Conservation (phyloP, 2,329 filamentous ascomycete species). For the Dactylellina haptotyla region DNA sequence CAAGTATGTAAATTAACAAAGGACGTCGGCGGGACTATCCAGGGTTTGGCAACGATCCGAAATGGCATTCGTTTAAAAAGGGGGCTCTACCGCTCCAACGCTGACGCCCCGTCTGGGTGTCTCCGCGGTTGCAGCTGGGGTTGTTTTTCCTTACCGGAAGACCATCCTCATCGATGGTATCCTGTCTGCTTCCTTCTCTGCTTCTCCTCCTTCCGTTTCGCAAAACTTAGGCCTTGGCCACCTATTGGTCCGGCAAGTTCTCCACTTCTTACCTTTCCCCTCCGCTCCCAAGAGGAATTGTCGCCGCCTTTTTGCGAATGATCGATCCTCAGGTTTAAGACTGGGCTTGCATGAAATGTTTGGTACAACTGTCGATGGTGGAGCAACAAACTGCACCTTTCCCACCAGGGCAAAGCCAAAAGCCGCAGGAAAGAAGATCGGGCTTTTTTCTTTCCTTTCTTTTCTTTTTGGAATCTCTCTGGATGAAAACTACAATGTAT, state of each 20-base stretch:
- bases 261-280: neutral
- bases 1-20: slow-evolving; percentile 30
- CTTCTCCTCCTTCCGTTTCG: slow-evolving; percentile 17
- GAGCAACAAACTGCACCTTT: slow-evolving; percentile 16
- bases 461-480: no score
- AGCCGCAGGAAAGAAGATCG: slow-evolving; percentile 9
- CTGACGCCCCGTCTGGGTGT: slow-evolving; percentile 20
- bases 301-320: neutral
- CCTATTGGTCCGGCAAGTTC: slow-evolving; percentile 9
- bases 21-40: slow-evolving; percentile 6
- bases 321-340: slow-evolving; percentile 5
- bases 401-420: slow-evolving; percentile 13
- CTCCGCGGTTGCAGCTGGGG: slow-evolving; percentile 32
- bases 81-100: slow-evolving; percentile 38
- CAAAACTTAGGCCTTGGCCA: no score
- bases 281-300: slow-evolving; percentile 21
- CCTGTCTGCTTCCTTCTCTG: slow-evolving; percentile 5
- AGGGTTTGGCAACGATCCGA: slow-evolving; percentile 22
- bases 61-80: slow-evolving; percentile 46
- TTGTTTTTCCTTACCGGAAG: neutral
- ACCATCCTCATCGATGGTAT: slow-evolving; percentile 15
- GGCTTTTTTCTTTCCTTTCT: slow-evolving; percentile 21
- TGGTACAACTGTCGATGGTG: slow-evolving; percentile 3
- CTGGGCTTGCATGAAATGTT: slow-evolving; percentile 28
- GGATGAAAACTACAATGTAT: slow-evolving; percentile 32